phyloP scores from a whole-genome alignment of 345 rosid genomes.

The Pugionium cornutum region DNA sequence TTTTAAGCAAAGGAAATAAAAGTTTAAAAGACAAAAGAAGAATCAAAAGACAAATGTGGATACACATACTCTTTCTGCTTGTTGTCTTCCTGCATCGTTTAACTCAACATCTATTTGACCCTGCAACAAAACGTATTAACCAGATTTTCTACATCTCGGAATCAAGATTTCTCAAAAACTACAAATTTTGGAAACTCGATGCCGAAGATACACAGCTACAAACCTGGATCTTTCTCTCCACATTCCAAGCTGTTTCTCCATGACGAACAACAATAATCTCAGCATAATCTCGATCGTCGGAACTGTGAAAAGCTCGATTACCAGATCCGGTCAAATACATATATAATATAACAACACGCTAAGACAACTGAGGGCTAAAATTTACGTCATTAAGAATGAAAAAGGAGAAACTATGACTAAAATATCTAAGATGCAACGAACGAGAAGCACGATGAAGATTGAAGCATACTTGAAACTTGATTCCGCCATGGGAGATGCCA shows the following conservation, averaged over 20 bases:
- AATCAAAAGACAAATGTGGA: slow-evolving; percentile 11
- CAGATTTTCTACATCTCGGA: no score
- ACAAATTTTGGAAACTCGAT: no score
- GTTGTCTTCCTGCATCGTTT: slow-evolving; percentile 75
- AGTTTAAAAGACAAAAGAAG: not conserved
- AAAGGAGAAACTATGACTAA: not conserved
- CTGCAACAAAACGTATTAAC: slow-evolving; percentile 30
- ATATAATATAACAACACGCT: no score
- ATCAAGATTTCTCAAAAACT: no score
- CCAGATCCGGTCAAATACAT: no score
- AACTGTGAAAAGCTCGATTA: slow-evolving; percentile 12
- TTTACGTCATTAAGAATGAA: slow-evolving; percentile 5
- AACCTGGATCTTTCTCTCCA: slow-evolving; percentile 67
- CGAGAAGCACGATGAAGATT: not conserved
- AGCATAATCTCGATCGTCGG: slow-evolving; percentile 38
- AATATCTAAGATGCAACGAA: not conserved
- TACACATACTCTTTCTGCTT: slow-evolving; percentile 59
- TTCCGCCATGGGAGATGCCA: slow-evolving; percentile 35
- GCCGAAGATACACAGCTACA: not conserved
- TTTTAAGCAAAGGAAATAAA: slow-evolving; percentile 9
- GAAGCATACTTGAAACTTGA: slow-evolving; percentile 30
- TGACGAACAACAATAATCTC: slow-evolving; percentile 82
- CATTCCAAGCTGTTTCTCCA: slow-evolving; percentile 85
- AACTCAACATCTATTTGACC: slow-evolving; percentile 83
- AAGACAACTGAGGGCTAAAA: no score